Base-by-base conservation (phyloP, 1,284 basidiomycete species). In the Phenoliferia sp. region DNA sequence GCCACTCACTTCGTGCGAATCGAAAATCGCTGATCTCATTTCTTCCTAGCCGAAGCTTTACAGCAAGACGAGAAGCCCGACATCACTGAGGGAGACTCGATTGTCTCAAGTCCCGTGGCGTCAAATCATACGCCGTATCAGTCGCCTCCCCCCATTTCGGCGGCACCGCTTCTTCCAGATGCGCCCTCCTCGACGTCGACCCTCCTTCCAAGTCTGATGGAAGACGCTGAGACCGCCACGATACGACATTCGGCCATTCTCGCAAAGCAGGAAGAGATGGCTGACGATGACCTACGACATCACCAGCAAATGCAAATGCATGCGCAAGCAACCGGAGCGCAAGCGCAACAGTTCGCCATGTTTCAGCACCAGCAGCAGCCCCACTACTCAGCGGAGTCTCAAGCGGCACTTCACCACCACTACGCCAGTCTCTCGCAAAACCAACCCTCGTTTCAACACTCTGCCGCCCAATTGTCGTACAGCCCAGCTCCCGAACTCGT, bases 381-480 rank as follows among this genome's bases (percentile, higher is more conserved):
- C n/a, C n/a, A 52, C 12, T 26, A 36, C 50, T 57, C 65, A 29
- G 39, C 59, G 35, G 59, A 72, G 31, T 50, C 61, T 17, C 71
- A 72, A 52, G 71, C 71, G 1, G 61, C 65, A 12, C 58, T 73
- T 1, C 71, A 73, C 33, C 67, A 66, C 31, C 72, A 68, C 29
- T 73, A 69, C 50, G 57, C 62, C 16, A 57, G 57, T 54, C 26
- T 67, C 26, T 44, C 52, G 3, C 34, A 61, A 31, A 55, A 54
- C 29, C 48, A 66, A 35, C 63, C 64, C 3, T 66, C 60, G 48
- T 48, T 64, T 26, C 33, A 32, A 3, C 35, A 58, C 5, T 33
- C 69, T 28, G 29, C 65, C 10, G 56, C 58, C 1, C 17, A 64
- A 29, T 58, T 73, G 12, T 73, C 72, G 54, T 73, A 58, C 39